Base-by-base conservation (phyloP, 345 rosid species). In the Pelargonium nanum region DNA sequence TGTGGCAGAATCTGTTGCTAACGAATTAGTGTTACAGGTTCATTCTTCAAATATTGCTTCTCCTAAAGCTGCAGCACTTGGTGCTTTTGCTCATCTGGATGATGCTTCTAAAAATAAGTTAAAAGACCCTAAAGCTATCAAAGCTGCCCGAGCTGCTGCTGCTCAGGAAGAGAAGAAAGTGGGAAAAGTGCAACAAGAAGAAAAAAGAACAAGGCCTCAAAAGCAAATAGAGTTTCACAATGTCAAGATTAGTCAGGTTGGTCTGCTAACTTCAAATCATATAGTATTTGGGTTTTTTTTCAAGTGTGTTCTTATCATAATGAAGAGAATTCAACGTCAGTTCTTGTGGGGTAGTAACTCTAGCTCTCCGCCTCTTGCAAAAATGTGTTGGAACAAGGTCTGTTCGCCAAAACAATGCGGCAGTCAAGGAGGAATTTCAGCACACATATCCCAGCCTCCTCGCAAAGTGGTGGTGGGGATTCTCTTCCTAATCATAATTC, bases 241-340 rank as follows among this genome's bases (percentile, higher is more conserved):
- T 72, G 87, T 93, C 65, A 93, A 76, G 82, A 93, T 93, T 56
- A 90, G 99, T 68, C 99, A 93, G 92, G 99, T 93, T 66, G 50
- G 77, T 72, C 58, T 24, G 44, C n/a, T n/a, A n/a, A n/a, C 53
- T 17, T 64, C 21, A 21, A 55, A 53, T 53, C 19, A 40, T 65
- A 20, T 10, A n/a, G n/a, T n/a, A n/a, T n/a, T n/a, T n/a, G n/a
- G n/a, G n/a, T n/a, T n/a, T n/a, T n/a, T n/a, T n/a, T n/a, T n/a
- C n/a, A n/a, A n/a, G n/a, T n/a, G n/a, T n/a, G n/a, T n/a, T n/a
- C n/a, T n/a, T n/a, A n/a, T n/a, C 61, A 0, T 23, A 21, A 57
- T 30, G 21, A 26, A 22, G 55, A 22, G 10, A 16, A 48, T 24
- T 24, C 22, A 4, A 53, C n/a, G 13, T 6, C 1, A 1, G 2